Conservation (phyloP, 2,329 filamentous ascomycete genomes). For the Scedosporium minutisporum region DNA sequence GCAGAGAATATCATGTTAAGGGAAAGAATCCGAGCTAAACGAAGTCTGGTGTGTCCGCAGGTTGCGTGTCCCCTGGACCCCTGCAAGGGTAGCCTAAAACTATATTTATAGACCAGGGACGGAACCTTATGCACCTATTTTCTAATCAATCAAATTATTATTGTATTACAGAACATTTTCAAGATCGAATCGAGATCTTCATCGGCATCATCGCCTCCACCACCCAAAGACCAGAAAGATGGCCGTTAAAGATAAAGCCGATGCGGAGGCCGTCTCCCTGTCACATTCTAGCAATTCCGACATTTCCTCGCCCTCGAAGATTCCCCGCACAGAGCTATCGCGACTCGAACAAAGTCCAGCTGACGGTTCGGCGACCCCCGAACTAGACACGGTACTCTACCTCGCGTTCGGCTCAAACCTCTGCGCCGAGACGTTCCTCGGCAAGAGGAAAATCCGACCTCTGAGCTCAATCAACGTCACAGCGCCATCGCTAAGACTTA, state of each 20-base stretch:
- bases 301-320: not conserved
- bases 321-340: not conserved
- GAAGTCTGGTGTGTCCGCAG: not conserved
- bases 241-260: not conserved
- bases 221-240: not conserved
- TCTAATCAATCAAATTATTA: not conserved
- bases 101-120: not conserved
- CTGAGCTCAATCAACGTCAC: conserved; percentile 73
- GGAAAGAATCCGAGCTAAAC: not conserved
- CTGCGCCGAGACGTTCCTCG: conserved; percentile 67
- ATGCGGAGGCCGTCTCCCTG: not conserved
- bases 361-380: not conserved
- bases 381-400: conserved; percentile 53
- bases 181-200: not conserved
- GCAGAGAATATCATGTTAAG: not conserved
- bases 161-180: not conserved
- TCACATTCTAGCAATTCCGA: not conserved
- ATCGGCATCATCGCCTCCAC: not conserved
- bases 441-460: conserved; percentile 67
- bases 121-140: not conserved
- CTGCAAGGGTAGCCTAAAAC: not conserved
- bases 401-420: conserved; percentile 92
- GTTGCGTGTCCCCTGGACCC: not conserved
- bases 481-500: conserved; percentile 67
- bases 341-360: conserved; percentile 3